Evolutionary conservation across 225 moss, liverwort and hornwort genomes (phyloP).

Genomic region (Thuidium tamariscinum): DNA sequence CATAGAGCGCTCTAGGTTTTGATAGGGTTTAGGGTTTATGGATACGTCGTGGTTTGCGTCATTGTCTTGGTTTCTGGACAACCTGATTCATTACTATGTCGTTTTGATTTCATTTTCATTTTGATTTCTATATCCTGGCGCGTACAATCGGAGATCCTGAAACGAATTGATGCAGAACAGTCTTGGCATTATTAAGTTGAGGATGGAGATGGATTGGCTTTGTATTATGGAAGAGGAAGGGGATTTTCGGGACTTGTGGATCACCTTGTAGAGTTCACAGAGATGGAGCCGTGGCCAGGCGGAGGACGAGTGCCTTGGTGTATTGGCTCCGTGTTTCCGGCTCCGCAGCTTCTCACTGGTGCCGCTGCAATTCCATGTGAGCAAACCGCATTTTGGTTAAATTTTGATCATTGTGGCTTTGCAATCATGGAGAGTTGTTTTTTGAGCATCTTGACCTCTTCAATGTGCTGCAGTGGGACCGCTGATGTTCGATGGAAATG

Average conservation of each 20-base stretch:
- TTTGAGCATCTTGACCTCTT: background rate
- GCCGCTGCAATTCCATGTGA: slow-evolving; percentile 29
- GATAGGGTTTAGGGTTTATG: slow-evolving; percentile 24
- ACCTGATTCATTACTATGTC: background rate
- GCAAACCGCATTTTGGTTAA: background rate
- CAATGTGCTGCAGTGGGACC: slow-evolving; percentile 22
- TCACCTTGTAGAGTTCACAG: background rate
- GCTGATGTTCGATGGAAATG: slow-evolving; percentile 26
- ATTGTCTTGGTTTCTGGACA: background rate
- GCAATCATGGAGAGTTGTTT: background rate
- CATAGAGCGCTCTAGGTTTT: background rate
- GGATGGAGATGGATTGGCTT: background rate
- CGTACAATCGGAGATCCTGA: background rate
- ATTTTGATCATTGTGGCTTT: background rate
- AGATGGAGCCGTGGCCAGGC: slow-evolving; percentile 43
- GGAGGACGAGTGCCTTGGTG: slow-evolving; percentile 50
- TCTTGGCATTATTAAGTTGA: background rate
- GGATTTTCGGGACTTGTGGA: background rate
- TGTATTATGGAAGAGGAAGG: background rate
- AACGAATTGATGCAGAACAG: background rate
- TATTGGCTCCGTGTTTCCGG: slow-evolving; percentile 40
- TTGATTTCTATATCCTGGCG: background rate
- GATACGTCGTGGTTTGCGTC: background rate
- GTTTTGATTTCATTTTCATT: background rate
- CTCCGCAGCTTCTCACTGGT: slow-evolving; percentile 36